phyloP scores from a whole-genome alignment of 2,329 filamentous ascomycete species.

The Microsporum canis region DNA sequence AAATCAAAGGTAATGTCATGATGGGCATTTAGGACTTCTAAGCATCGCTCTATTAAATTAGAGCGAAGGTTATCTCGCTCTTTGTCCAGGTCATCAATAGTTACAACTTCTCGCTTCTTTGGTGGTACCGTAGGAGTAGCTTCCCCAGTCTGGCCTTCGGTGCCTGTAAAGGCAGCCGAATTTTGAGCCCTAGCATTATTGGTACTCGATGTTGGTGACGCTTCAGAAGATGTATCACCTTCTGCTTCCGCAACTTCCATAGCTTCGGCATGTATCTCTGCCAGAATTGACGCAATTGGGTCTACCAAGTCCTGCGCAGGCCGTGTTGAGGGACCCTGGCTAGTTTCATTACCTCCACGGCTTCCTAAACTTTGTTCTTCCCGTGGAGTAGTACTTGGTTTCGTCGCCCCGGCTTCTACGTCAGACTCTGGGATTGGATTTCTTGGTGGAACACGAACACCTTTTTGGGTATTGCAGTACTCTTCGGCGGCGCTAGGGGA shows the following conservation, averaged over 20 bases:
- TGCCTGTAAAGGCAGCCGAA: constrained; percentile 8
- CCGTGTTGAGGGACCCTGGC: neutral
- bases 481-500: constrained; percentile 49
- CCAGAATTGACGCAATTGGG: constrained; percentile 14
- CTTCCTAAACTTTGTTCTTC: constrained; percentile 11
- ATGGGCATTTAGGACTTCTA: constrained; percentile 82
- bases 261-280: constrained; percentile 13
- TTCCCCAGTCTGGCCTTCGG: constrained; percentile 19
- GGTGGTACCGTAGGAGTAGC: constrained; percentile 13
- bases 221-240: constrained; percentile 27
- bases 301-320: constrained; percentile 8
- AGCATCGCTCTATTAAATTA: constrained; percentile 74
- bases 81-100: constrained; percentile 68
- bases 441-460: constrained; percentile 47
- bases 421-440: constrained; percentile 58
- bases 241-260: constrained; percentile 26
- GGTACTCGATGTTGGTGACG: constrained; percentile 25
- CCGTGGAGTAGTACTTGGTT: constrained; percentile 15
- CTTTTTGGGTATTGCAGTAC: constrained; percentile 59
- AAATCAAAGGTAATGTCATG: constrained; percentile 83
- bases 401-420: constrained; percentile 20
- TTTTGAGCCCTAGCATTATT: constrained; percentile 21
- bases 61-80: constrained; percentile 61
- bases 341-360: neutral
- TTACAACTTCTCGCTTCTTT: constrained; percentile 31